A percentile compares a stretch with the other conserved stretches of the same genome.
Evolutionary conservation across 2,329 filamentous ascomycete genomes (phyloP).

Genomic region (Spiromastix sp.): DNA sequence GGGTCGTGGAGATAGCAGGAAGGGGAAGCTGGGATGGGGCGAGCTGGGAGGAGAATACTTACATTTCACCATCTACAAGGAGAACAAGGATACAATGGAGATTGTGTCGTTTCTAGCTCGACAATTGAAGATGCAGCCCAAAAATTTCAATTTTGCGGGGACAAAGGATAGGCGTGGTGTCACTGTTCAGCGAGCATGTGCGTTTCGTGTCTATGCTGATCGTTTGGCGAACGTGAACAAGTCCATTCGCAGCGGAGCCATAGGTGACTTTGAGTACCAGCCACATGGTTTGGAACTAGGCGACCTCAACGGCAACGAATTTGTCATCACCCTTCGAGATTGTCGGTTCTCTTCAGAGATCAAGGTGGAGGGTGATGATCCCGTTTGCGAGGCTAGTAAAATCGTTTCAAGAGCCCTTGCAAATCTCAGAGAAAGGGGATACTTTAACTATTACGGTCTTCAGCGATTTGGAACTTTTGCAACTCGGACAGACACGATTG

Average conservation of each 20-base stretch:
- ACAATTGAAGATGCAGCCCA: conserved; percentile 57
- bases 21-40: conserved; percentile 47
- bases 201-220: conserved; percentile 48
- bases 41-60: conserved; percentile 69
- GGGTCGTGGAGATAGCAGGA: conserved; percentile 21
- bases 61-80: conserved; percentile 89
- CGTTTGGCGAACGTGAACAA: conserved; percentile 56
- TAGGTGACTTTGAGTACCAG: conserved; percentile 76
- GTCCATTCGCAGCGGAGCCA: conserved; percentile 47
- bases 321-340: conserved; percentile 82
- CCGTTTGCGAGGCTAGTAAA: conserved; percentile 31
- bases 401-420: conserved; percentile 49
- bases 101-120: conserved; percentile 67
- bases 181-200: conserved; percentile 72
- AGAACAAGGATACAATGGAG: conserved; percentile 96
- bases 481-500: conserved; percentile 75
- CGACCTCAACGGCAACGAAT: conserved; percentile 80
- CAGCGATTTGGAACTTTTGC: conserved; percentile 88
- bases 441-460: conserved; percentile 97
- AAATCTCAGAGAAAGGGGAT: conserved; percentile 63
- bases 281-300: conserved; percentile 66
- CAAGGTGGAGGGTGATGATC: conserved; percentile 31
- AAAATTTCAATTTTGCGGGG: conserved; percentile 69
- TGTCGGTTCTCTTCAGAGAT: conserved; percentile 50
- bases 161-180: conserved; percentile 86